phyloP scores from a whole-genome alignment of 2,329 filamentous ascomycete genomes.

The Xylariaceae sp. region DNA sequence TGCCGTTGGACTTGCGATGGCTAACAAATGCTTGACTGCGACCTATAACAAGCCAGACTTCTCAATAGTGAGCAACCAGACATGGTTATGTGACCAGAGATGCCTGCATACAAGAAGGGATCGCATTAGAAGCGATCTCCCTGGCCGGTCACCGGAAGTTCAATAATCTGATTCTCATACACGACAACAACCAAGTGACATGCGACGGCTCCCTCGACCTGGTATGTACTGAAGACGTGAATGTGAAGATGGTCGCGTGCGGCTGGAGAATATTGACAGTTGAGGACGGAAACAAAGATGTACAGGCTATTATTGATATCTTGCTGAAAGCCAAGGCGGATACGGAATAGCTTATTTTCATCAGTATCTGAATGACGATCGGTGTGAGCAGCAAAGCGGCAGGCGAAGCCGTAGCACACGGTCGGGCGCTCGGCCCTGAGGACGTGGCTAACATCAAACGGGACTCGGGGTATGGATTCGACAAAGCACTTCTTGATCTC shows the following conservation, averaged over 20 bases:
- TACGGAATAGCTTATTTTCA: slow-evolving; percentile 47
- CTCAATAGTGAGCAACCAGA: slow-evolving; percentile 45
- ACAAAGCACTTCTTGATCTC: slow-evolving; percentile 42
- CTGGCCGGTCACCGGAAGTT: slow-evolving; percentile 49
- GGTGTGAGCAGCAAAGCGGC: slow-evolving; percentile 45
- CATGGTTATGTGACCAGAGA: slow-evolving; percentile 54
- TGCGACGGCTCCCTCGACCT: slow-evolving; percentile 52
- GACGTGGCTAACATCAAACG: slow-evolving; percentile 54
- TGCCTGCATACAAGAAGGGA: slow-evolving; percentile 53
- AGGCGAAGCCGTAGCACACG: slow-evolving; percentile 51
- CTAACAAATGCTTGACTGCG: slow-evolving; percentile 48
- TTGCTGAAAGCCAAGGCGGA: slow-evolving; percentile 38
- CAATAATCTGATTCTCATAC: slow-evolving; percentile 51
- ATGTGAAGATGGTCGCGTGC: slow-evolving; percentile 50
- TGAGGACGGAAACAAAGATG: slow-evolving; percentile 44
- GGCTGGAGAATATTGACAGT: slow-evolving; percentile 53
- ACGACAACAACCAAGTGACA: slow-evolving; percentile 56
- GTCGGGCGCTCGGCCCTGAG: slow-evolving; percentile 51
- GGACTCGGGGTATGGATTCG: slow-evolving; percentile 45
- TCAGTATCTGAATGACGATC: slow-evolving; percentile 56
- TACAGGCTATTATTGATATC: slow-evolving; percentile 43
- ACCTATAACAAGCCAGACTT: slow-evolving; percentile 47
- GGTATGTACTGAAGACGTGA: slow-evolving; percentile 43
- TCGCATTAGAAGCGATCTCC: slow-evolving; percentile 50
- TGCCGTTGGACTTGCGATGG: slow-evolving; percentile 53